Conservation (phyloP, 257 asterid species). For the Solanum bukasovii region DNA sequence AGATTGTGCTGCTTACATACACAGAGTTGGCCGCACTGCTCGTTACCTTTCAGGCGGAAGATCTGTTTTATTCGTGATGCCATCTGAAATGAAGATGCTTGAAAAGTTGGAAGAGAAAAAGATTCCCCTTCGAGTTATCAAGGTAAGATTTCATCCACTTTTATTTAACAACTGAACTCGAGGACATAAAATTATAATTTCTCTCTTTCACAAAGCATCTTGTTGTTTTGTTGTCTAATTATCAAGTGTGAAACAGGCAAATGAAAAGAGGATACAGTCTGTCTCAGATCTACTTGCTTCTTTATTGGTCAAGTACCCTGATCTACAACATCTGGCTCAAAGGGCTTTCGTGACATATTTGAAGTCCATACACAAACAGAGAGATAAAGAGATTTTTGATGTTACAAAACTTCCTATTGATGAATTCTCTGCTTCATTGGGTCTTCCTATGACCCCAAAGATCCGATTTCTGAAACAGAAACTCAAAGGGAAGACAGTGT, state of each 20-base stretch:
- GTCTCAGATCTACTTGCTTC: constrained; percentile 74
- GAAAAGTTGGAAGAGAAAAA: constrained; percentile 72
- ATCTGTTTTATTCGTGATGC: constrained; percentile 70
- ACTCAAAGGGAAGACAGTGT: constrained; percentile 43
- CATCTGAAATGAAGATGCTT: constrained; percentile 78
- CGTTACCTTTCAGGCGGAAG: constrained; percentile 84
- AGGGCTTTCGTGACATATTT: constrained; percentile 82
- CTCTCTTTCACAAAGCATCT: neutral
- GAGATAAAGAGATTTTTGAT: constrained; percentile 81
- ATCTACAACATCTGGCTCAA: constrained; percentile 65
- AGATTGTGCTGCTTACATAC: constrained; percentile 80
- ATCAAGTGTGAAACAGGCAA: constrained; percentile 42
- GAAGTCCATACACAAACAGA: constrained; percentile 68
- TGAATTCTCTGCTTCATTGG: constrained; percentile 76
- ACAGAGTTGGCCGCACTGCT: constrained; percentile 98
- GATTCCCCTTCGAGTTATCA: constrained; percentile 53
- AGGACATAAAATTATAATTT: neutral
- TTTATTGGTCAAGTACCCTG: constrained; percentile 72
- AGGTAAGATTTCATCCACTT: constrained; percentile 33
- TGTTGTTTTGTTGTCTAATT: neutral
- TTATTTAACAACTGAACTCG: neutral
- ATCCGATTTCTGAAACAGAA: constrained; percentile 67
- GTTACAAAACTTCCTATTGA: constrained; percentile 68
- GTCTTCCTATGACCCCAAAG: constrained; percentile 95
- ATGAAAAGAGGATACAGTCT: constrained; percentile 60